phyloP scores from a whole-genome alignment of 768 basidiomycete species.

The Tylopilus subfusipes region DNA sequence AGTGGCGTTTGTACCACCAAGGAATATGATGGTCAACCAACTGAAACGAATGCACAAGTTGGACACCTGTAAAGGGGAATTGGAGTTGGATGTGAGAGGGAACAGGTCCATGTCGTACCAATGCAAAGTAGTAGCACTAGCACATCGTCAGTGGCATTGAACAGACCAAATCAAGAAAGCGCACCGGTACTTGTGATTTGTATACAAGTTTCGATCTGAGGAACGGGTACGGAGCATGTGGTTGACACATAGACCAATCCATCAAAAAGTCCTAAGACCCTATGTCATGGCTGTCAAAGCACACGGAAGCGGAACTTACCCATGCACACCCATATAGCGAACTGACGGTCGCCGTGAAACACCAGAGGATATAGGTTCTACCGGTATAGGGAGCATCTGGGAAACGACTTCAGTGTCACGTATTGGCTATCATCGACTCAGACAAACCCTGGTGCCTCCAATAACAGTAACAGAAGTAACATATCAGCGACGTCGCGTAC shows the following conservation, averaged over 20 bases:
- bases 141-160: neutral
- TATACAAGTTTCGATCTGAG: constrained; percentile 81
- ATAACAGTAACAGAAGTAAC: constrained; percentile 63
- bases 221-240: constrained; percentile 50
- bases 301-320: constrained; percentile 44
- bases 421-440: neutral
- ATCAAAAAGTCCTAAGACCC: constrained; percentile 69
- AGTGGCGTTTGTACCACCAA: constrained; percentile 41
- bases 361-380: constrained; percentile 65
- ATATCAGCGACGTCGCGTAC: constrained; percentile 64
- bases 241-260: constrained; percentile 85
- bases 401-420: neutral
- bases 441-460: constrained; percentile 68
- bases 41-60: constrained; percentile 79
- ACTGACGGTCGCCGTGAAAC: constrained; percentile 58
- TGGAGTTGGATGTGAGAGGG: neutral
- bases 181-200: constrained; percentile 54
- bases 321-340: constrained; percentile 74
- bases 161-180: constrained; percentile 11
- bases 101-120: constrained; percentile 42
- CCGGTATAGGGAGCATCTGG: constrained; percentile 37
- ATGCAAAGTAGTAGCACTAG: constrained; percentile 75
- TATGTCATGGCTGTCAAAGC: neutral
- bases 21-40: constrained; percentile 78
- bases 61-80: constrained; percentile 45